Evolutionary conservation across 23 red algal species (phyloP), one percentile per base, ranked within the genome.

Genomic region (Agarophyton chilense): DNA sequence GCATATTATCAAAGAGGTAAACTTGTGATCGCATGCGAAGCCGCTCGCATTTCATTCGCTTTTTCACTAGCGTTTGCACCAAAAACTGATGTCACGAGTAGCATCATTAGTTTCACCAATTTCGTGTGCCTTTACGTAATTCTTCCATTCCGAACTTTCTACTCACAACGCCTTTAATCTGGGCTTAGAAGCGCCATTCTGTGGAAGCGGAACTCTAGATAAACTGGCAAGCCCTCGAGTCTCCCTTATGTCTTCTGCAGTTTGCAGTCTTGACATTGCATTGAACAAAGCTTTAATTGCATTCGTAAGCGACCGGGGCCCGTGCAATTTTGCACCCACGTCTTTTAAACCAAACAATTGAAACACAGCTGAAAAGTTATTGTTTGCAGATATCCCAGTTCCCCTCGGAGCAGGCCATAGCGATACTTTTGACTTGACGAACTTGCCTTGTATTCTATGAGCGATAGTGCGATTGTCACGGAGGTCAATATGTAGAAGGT

Each of bases 211-310:
- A 14, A 71, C 19, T 10, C 52, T 66, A 21, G 45, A 45, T n/a
- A 89, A 49, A 38, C 35, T 54, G 8, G 52, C 51, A 1, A 94
- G 72, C 28, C 95, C 95, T 25, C 90, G 67, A 18, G 81, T 35
- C 50, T 44, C n/a, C 18, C 67, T 86, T 11, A 94, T 52, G 24
- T 92, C 56, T 25, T 89, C 87, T 32, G 73, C 24, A 18, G 77
- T 77, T 71, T 86, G 66, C 47, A 94, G 28, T 39, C 44, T 50
- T 17, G 76, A 89, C 41, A 98, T 87, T 9, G 86, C 95, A 43
- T 92, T 90, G 82, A 98, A 94, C 49, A 98, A 74, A 42, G 95
- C 95, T 84, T 94, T 98, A 46, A 94, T 65, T 14, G 74, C 64
- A 81, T 98, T 98, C 7, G 73, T 72, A 38, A 88, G 39, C 16